Percentiles rank a stretch among this genome's conserved stretches.
These are phyloP conservation scores for Lepidium aucheri DNA, from an alignment of 345 rosid genomes.

Conservation along the genomic window DNA sequence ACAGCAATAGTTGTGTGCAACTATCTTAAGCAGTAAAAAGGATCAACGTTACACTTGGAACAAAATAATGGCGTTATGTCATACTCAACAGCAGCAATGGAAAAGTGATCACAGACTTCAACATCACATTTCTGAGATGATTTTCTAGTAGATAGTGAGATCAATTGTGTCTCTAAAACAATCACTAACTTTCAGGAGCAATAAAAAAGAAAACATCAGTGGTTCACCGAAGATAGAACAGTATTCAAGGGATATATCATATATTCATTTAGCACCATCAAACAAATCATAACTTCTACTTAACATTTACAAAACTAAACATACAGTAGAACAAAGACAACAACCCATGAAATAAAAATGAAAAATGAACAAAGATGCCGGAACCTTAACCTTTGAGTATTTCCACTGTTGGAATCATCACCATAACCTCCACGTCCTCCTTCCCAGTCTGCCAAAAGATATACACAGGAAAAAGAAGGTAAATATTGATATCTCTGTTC, in stretches of 20 bases:
- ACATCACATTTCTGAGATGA: not conserved
- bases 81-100: not conserved
- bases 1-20: not conserved
- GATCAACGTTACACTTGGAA: not conserved
- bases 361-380: conserved; percentile 12
- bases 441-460: conserved; percentile 65
- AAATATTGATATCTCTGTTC: not conserved
- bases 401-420: conserved; percentile 41
- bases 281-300: not conserved
- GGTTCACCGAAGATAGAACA: not conserved
- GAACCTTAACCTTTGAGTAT: conserved; percentile 52
- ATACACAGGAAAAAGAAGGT: not conserved
- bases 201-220: not conserved
- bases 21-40: not conserved
- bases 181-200: not conserved
- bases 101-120: not conserved
- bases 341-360: not conserved
- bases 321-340: not conserved
- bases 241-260: not conserved
- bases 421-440: conserved; percentile 60
- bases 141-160: not conserved
- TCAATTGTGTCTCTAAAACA: not conserved
- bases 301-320: not conserved
- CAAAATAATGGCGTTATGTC: not conserved
- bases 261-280: not conserved